A percentile compares a stretch with the other conserved stretches of the same genome.
Evolutionary conservation across 2,329 filamentous ascomycete species (phyloP).

Genomic region (Fusarium sp.): DNA sequence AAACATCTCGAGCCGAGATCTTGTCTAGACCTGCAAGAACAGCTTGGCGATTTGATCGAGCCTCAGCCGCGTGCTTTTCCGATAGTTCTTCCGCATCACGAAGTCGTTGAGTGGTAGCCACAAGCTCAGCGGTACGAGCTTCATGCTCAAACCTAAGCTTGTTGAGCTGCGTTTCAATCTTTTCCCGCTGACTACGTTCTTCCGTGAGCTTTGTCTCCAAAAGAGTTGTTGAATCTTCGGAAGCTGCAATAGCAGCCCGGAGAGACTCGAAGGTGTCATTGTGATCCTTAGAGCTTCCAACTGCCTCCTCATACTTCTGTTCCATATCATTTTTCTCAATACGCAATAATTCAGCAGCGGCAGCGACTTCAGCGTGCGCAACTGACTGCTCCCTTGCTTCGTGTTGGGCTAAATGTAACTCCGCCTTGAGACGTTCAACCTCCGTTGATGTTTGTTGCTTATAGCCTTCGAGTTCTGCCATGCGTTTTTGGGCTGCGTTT

Average conservation of each 20-base stretch:
- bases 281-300: slow-evolving; percentile 78
- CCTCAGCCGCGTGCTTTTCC: slow-evolving; percentile 89
- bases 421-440: slow-evolving; percentile 86
- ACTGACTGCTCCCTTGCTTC: slow-evolving; percentile 85
- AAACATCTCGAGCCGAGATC: slow-evolving; percentile 70
- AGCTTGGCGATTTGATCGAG: slow-evolving; percentile 85
- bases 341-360: slow-evolving; percentile 80
- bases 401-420: slow-evolving; percentile 85
- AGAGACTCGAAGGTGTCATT: slow-evolving; percentile 80
- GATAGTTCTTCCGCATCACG: slow-evolving; percentile 90
- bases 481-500: slow-evolving; percentile 84
- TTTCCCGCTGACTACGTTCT: slow-evolving; percentile 82
- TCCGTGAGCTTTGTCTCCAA: slow-evolving; percentile 88
- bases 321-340: slow-evolving; percentile 89
- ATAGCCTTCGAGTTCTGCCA: slow-evolving; percentile 86
- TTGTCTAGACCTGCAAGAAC: slow-evolving; percentile 87
- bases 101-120: slow-evolving; percentile 79
- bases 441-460: slow-evolving; percentile 88
- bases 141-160: slow-evolving; percentile 89
- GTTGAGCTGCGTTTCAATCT: slow-evolving; percentile 81
- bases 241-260: slow-evolving; percentile 82
- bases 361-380: slow-evolving; percentile 81
- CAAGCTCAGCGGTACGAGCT: slow-evolving; percentile 82
- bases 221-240: slow-evolving; percentile 80
- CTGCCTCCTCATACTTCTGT: slow-evolving; percentile 75